A percentile compares a stretch with the other conserved stretches of the same genome.
These are phyloP conservation scores for Diaporthe longicolla DNA, from an alignment of 2,329 filamentous ascomycete genomes.

Conservation along the genomic window DNA sequence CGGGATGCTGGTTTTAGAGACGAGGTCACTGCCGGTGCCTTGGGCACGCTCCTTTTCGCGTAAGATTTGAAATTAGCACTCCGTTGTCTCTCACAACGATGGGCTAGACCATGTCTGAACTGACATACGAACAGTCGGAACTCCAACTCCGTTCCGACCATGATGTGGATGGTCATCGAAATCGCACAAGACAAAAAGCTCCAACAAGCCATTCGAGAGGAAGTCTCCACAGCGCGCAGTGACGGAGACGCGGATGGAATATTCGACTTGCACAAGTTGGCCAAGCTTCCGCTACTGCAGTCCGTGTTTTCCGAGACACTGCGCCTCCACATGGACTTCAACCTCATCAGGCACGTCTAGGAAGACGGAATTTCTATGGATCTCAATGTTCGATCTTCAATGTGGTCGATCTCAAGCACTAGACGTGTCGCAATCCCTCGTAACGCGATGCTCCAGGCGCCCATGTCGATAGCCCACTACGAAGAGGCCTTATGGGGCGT, in stretches of 20 bases:
- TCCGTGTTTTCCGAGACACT: slow-evolving; percentile 49
- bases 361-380: slow-evolving; percentile 43
- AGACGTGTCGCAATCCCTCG: slow-evolving; percentile 20
- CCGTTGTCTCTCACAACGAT: neutral
- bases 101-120: neutral
- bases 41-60: slow-evolving; percentile 34
- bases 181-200: slow-evolving; percentile 40
- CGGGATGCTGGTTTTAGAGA: slow-evolving; percentile 33
- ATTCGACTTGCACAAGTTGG: slow-evolving; percentile 45
- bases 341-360: slow-evolving; percentile 46
- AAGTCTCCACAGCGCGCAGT: slow-evolving; percentile 25
- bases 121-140: slow-evolving; percentile 19
- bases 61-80: neutral
- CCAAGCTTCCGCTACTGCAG: slow-evolving; percentile 47
- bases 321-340: slow-evolving; percentile 48
- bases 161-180: slow-evolving; percentile 44
- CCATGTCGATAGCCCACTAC: slow-evolving; percentile 45
- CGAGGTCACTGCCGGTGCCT: slow-evolving; percentile 1
- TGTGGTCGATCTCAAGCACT: neutral
- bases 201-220: slow-evolving; percentile 32
- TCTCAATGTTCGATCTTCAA: slow-evolving; percentile 30
- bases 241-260: neutral
- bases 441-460: slow-evolving; percentile 46
- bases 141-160: slow-evolving; percentile 43
- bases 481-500: slow-evolving; percentile 40